Percentiles rank a stretch among this genome's conserved stretches.
Evolutionary conservation across 73 alveolate genomes (phyloP).

Genomic region (Paramecium sonneborni): DNA sequence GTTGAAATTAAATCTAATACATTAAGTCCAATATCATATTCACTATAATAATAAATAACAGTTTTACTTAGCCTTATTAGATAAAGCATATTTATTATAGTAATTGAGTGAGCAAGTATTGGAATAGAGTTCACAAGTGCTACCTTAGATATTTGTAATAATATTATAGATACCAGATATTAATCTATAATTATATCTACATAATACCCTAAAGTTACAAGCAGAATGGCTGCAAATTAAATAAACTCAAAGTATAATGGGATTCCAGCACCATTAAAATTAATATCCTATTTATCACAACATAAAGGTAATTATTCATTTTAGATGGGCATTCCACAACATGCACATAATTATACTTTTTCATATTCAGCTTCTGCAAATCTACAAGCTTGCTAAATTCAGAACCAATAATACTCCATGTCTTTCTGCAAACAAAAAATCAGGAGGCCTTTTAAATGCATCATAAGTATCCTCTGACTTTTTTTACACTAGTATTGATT

Average conservation of each 20-base stretch:
- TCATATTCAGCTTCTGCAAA: background rate
- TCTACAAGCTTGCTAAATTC: background rate
- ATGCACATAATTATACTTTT: background rate
- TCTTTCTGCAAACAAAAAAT: background rate
- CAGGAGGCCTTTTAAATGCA: constrained; percentile 5
- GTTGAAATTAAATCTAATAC: constrained; percentile 2
- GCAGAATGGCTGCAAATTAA: background rate
- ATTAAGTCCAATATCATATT: background rate
- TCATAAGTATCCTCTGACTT: background rate
- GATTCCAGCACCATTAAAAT: constrained; percentile 17
- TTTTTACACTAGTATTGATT: background rate
- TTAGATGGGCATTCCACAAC: constrained; percentile 13
- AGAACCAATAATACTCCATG: background rate
- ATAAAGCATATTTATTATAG: background rate
- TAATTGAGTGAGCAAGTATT: background rate
- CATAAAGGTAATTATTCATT: background rate
- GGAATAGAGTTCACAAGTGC: background rate
- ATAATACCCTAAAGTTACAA: background rate
- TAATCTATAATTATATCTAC: background rate
- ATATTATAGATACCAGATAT: background rate
- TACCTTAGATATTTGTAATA: background rate
- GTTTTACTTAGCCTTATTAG: background rate
- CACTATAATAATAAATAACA: background rate
- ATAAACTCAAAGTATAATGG: constrained; percentile 37
- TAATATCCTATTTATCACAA: constrained; percentile 19